Evolutionary conservation across 1,139 yeast genomes (phyloP).

Genomic region (Hyphopichia pseudoburtonii): DNA sequence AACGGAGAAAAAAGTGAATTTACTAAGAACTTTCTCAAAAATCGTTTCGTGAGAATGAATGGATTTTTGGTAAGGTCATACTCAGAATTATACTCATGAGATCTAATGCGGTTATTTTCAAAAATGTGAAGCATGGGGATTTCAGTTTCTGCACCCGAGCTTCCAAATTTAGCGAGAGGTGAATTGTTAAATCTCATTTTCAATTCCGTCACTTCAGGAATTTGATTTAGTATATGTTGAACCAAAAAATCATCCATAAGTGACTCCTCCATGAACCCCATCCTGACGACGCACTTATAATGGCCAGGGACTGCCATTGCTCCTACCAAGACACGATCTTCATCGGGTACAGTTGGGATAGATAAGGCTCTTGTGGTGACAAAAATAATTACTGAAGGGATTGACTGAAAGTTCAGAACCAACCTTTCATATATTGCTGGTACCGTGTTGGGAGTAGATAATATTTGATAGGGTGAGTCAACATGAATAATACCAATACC

Average conservation of each 20-base stretch:
- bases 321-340: slow-evolving; percentile 39
- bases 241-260: slow-evolving; percentile 25
- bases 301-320: slow-evolving; percentile 43
- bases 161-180: background rate
- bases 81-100: slow-evolving; percentile 18
- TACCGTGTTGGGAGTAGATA: slow-evolving; percentile 40
- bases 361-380: slow-evolving; percentile 41
- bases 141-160: background rate
- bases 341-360: slow-evolving; percentile 37
- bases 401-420: slow-evolving; percentile 35
- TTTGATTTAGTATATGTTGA: slow-evolving; percentile 22
- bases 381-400: slow-evolving; percentile 45
- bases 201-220: slow-evolving; percentile 21
- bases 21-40: slow-evolving; percentile 21
- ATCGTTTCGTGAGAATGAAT: slow-evolving; percentile 12
- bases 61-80: slow-evolving; percentile 20
- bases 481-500: slow-evolving; percentile 46
- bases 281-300: slow-evolving; percentile 44
- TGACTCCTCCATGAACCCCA: slow-evolving; percentile 48
- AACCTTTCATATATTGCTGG: slow-evolving; percentile 41
- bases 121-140: slow-evolving; percentile 36
- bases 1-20: slow-evolving; percentile 31
- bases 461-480: slow-evolving; percentile 27
- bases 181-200: background rate
- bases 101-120: slow-evolving; percentile 33